phyloP scores from a whole-genome alignment of 202 grass and related monocot genomes.

The Eragrostis tef region DNA sequence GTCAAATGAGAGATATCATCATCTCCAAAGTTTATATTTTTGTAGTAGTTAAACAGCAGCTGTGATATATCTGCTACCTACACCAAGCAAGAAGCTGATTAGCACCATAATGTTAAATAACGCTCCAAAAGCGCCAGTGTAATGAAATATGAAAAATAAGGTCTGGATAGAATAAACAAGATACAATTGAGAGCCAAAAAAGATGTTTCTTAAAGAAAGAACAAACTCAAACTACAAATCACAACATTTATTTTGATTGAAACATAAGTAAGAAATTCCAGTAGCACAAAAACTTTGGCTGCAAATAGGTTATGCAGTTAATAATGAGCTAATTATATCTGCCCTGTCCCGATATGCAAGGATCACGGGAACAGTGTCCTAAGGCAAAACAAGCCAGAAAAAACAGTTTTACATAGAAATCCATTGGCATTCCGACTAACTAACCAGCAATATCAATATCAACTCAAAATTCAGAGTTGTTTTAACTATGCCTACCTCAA shows the following conservation, averaged over 20 bases:
- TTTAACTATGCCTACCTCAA: constrained; percentile 57
- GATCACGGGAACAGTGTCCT: constrained; percentile 3
- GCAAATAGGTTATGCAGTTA: not conserved
- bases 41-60: constrained; percentile 61
- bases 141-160: not conserved
- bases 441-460: not conserved
- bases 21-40: constrained; percentile 69
- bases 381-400: not conserved
- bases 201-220: not conserved
- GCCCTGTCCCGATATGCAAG: not conserved
- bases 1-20: constrained; percentile 33
- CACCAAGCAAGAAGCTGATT: constrained; percentile 44
- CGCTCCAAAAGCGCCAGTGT: constrained; percentile 3
- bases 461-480: constrained; percentile 13
- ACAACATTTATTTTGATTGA: constrained; percentile 22
- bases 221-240: constrained; percentile 1
- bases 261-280: not conserved
- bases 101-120: constrained; percentile 12
- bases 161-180: not conserved
- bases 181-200: not conserved
- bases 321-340: constrained; percentile 11
- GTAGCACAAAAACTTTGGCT: not conserved
- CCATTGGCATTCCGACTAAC: constrained; percentile 11
- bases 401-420: constrained; percentile 14
- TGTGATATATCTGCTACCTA: constrained; percentile 80